Conservation (phyloP, 805 yeast genomes). For the Yarrowia phangngaensis region DNA sequence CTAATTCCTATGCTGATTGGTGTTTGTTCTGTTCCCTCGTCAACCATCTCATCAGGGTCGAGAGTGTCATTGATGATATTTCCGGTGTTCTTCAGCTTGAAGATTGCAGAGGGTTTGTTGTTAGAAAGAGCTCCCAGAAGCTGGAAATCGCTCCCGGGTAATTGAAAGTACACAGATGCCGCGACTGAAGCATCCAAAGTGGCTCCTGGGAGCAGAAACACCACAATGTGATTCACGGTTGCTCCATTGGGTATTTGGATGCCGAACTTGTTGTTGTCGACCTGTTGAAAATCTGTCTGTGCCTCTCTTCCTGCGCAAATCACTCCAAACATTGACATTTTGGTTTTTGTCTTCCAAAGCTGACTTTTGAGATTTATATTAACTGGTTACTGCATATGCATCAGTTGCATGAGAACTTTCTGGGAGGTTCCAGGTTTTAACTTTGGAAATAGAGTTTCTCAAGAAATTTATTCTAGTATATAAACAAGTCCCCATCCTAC, state of each 20-base stretch:
- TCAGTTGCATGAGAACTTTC: conserved; percentile 14
- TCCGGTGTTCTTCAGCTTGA: conserved; percentile 52
- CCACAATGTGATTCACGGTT: conserved; percentile 69
- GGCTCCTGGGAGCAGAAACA: conserved; percentile 77
- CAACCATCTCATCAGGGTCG: conserved; percentile 57
- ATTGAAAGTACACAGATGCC: conserved; percentile 84
- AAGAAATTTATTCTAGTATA: no score
- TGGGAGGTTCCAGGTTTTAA: conserved; percentile 21
- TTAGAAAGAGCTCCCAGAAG: conserved; percentile 41
- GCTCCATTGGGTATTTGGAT: conserved; percentile 60
- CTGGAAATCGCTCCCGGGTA: conserved; percentile 52
- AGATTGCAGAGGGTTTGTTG: conserved; percentile 86
- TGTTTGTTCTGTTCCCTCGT: conserved; percentile 42
- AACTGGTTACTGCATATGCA: conserved; percentile 12
- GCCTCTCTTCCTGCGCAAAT: conserved; percentile 63
- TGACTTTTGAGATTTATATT: not conserved
- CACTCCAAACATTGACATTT: conserved; percentile 59
- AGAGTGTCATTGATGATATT: conserved; percentile 39
- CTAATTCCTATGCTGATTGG: conserved; percentile 73
- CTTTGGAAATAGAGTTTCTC: not conserved
- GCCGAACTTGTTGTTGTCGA: conserved; percentile 65
- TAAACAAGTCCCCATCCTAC: no score
- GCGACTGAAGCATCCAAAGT: conserved; percentile 59
- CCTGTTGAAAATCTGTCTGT: conserved; percentile 48
- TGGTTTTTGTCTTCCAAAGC: no score